Evolutionary conservation across 2,329 filamentous ascomycete species (phyloP).

Genomic region (Pseudofabraea citricarpa): DNA sequence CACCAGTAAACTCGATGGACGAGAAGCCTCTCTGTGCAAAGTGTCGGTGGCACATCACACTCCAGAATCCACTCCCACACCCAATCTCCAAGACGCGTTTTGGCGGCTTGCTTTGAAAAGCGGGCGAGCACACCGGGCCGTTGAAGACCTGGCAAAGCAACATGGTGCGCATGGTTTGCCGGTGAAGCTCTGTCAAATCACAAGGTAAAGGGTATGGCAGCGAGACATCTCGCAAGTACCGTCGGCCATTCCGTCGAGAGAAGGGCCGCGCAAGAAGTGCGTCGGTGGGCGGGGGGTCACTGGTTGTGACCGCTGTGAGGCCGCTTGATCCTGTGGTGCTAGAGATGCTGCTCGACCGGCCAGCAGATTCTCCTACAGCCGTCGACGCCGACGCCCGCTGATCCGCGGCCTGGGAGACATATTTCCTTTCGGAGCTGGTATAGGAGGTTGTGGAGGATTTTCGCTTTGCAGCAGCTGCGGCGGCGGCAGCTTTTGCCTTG

Average conservation of each 20-base stretch:
- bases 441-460: background rate
- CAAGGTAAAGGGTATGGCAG: conserved; percentile 80
- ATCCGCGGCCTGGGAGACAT: conserved; percentile 21
- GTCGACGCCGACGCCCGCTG: conserved; percentile 14
- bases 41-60: conserved; percentile 78
- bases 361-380: conserved; percentile 15
- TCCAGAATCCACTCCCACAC: conserved; percentile 88
- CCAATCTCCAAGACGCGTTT: conserved; percentile 77
- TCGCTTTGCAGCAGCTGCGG: conserved; percentile 1
- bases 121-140: conserved; percentile 69
- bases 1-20: conserved; percentile 71
- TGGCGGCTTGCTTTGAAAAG: conserved; percentile 62
- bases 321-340: conserved; percentile 24
- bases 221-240: conserved; percentile 71
- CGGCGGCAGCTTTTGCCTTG: conserved; percentile 2
- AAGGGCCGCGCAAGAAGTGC: conserved; percentile 46
- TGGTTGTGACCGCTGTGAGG: conserved; percentile 22
- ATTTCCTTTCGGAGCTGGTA: conserved; percentile 6
- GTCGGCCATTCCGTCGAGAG: conserved; percentile 70
- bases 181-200: conserved; percentile 81
- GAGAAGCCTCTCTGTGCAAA: conserved; percentile 64
- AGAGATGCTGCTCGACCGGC: conserved; percentile 23
- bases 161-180: conserved; percentile 79
- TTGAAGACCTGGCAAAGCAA: conserved; percentile 79
- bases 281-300: conserved; percentile 16